Base-by-base conservation (phyloP, 2,329 filamentous ascomycete genomes). In the Xylaria sp. region DNA sequence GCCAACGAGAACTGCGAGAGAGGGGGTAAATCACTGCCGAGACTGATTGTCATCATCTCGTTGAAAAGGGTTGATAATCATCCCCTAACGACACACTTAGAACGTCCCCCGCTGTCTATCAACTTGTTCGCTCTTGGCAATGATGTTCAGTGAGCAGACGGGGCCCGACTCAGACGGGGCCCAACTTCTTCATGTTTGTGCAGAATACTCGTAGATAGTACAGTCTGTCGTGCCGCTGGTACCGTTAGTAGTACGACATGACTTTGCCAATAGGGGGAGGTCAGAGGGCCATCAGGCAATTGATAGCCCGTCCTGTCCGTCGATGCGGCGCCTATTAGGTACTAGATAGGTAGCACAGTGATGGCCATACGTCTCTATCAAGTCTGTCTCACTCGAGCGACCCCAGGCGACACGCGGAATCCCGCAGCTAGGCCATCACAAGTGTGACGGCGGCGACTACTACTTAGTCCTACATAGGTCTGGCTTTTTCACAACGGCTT, bases 281-380 rank as follows among this genome's bases (percentile, higher is more conserved):
- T 48, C 50, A 54, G 39, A 44, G 42, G 39, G n/a, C n/a, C n/a
- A n/a, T n/a, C n/a, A n/a, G 16, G 20, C 42, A 49, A 51, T 44
- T 38, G 44, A 50, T 43, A 54, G 50, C 50, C 53, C 51, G 49
- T 52, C 45, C n/a, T n/a, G n/a, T n/a, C n/a, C n/a, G n/a, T n/a
- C n/a, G n/a, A n/a, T n/a, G n/a, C n/a, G n/a, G n/a, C n/a, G n/a
- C n/a, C n/a, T n/a, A n/a, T n/a, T n/a, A n/a, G n/a, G n/a, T n/a
- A n/a, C n/a, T 48, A 42, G 51, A 39, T 43, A 44, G 52, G 44
- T 51, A 53, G 42, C 13, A 54, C 47, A 50, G 41, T 56, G 51
- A 60, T 60, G n/a, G n/a, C n/a, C n/a, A 54, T 60, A 51, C 51
- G 43, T 54, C 44, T 44, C 24, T 53, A 50, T 54, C 44, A 43